phyloP scores from a whole-genome alignment of 2,329 filamentous ascomycete species.

The Rhexocercosporidium sp. region DNA sequence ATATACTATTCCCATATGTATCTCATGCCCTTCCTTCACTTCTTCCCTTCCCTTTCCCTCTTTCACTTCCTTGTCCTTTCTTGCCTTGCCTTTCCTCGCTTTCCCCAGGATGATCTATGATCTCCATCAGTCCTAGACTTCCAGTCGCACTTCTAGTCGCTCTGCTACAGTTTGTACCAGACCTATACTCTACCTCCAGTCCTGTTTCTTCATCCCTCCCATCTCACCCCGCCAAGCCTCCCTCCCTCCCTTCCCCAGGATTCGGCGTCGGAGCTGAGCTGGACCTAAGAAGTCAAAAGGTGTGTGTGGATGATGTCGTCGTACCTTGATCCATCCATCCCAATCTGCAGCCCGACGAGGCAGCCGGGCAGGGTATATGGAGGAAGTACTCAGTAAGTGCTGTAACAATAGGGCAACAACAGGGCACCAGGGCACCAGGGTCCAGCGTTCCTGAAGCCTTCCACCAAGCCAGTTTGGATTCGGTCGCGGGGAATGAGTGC shows the following conservation, averaged over 20 bases:
- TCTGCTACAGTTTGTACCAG: no score
- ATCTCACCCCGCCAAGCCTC: background rate
- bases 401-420: no score
- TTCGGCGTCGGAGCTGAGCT: background rate
- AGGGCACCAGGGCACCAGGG: background rate
- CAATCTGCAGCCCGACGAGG: background rate
- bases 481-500: background rate
- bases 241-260: background rate
- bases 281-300: background rate
- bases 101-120: background rate
- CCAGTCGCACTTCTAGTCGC: no score
- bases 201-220: background rate
- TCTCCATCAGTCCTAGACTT: background rate
- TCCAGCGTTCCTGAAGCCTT: slow-evolving; percentile 1
- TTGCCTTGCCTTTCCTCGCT: background rate
- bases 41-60: background rate
- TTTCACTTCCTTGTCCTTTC: background rate
- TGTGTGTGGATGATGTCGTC: slow-evolving; percentile 6
- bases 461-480: background rate
- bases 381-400: no score
- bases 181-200: background rate
- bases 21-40: background rate
- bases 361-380: slow-evolving; percentile 6
- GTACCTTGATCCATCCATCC: slow-evolving; percentile 6
- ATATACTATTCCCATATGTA: background rate